Base-by-base conservation (phyloP, 2,329 filamentous ascomycete species). In the Paecilomyces niveus region DNA sequence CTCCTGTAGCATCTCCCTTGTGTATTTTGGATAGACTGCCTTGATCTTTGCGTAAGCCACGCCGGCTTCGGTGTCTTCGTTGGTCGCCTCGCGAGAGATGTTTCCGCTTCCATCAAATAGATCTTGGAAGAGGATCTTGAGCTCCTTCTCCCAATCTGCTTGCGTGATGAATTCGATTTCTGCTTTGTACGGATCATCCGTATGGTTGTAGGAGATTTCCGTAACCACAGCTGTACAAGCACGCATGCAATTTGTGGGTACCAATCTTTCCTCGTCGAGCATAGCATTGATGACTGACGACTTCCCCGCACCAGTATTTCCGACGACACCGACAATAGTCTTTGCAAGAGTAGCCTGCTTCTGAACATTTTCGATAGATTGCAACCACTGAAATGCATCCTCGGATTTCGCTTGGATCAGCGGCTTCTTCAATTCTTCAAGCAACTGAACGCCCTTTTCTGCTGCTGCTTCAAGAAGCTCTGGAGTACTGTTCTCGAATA, bases 161-260 rank as follows among this genome's bases (percentile, higher is more conserved):
- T 29, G 4, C 26, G 26, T 29, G 26, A 29, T 29, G 5, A 29
- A 29, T 29, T 29, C 26, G 7, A 29, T 29, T 4, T 29, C 26
- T 7, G 26, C 26, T 29, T 29, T 29, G 26, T 29, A 29, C 7
- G 26, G 26, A 29, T 29, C 26, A 5, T 29, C 26, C 26, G 26
- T 29, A 29, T 29, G 4, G 26, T 29, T 29, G 7, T 78, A 86
- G 0, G 79, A 79, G 1, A 88, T 77, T 63, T 87, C 84, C 0
- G 84, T 87, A 0, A 85, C 78, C 0, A 83, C 81, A 0, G 84
- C 83, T 0, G 85, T 88, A 58, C 84, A 87, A 0, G 85, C 84
- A 29, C 82, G 73, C 79, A 86, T 83, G 65, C 83, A 83, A 62
- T 82, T 83, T 0, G 81, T 84, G 0, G 80, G 79, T 0, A 78